Evolutionary conservation across 305 asterid species (phyloP).

Genomic region (Euphrasia arctica): DNA sequence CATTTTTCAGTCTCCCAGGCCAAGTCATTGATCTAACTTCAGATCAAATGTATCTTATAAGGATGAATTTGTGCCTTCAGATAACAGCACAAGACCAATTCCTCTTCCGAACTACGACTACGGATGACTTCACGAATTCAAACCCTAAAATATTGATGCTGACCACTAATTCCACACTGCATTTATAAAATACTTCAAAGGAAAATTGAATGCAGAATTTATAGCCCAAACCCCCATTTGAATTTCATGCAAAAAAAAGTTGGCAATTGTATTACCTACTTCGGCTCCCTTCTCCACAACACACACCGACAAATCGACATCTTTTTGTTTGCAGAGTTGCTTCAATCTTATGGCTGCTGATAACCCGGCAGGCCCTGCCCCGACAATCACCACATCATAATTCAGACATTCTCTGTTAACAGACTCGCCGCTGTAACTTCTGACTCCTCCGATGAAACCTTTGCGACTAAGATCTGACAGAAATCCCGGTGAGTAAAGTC

Average conservation of each 20-base stretch:
- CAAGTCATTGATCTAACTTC: not conserved
- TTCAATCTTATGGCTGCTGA: constrained; percentile 93
- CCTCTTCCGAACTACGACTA: not conserved
- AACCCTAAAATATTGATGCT: too few relatives aligned
- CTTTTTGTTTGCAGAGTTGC: constrained; percentile 74
- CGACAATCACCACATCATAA: constrained; percentile 94
- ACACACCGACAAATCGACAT: constrained; percentile 83
- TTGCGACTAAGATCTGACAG: constrained; percentile 22
- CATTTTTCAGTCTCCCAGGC: too few relatives aligned
- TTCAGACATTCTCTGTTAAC: constrained; percentile 62
- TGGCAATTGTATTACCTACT: constrained; percentile 55
- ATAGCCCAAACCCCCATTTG: constrained; percentile 2
- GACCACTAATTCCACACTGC: not conserved
- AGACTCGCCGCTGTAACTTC: constrained; percentile 54
- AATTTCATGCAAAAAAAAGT: constrained; percentile 9
- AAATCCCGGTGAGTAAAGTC: constrained; percentile 30
- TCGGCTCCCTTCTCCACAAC: constrained; percentile 98
- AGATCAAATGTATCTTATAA: constrained; percentile 4
- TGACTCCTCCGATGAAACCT: constrained; percentile 31
- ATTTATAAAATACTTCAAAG: not conserved
- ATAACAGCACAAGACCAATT: not conserved
- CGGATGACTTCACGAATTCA: not conserved
- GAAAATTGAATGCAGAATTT: not conserved
- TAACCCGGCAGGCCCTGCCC: constrained; percentile 98
- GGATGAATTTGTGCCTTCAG: not conserved